Evolutionary conservation across 2,329 filamentous ascomycete species (phyloP), one percentile per base, ranked within the genome.

Genomic region (Fonsecaea erecta): DNA sequence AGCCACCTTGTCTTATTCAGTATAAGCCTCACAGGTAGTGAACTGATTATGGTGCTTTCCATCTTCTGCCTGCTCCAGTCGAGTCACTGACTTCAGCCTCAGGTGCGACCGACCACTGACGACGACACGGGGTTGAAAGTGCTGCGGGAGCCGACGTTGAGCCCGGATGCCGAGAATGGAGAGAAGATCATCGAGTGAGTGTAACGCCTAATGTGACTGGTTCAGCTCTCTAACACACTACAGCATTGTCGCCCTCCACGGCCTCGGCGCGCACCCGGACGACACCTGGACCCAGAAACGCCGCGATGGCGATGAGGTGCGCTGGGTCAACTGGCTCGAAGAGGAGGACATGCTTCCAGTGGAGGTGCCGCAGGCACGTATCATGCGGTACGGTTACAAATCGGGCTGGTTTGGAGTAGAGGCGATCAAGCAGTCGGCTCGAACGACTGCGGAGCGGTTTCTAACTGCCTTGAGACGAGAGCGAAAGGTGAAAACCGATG

Each of bases 231-330:
- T 28, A 34, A 58, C 34, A 26, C 40, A n/a, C 34, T 48, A 28
- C 37, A 61, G 58, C n/a, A 34, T 61, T 37, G 46, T 61, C 40
- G 58, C 58, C 28, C n/a, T 61, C 48, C 58, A 61, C 58, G 58
- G 58, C 51, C 46, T 61, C 21, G 43, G 43, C 28, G 58, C 58
- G n/a, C 58, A 61, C 51, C 58, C 58, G 18, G 58, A 54, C 32
- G 58, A 61, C 12, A 61, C 40, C 32, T 61, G 58, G 58, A 40
- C 26, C 26, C 34, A 61, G 26, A 61, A 56, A 16, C 53, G 53
- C 28, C 16, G 53, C 30, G 30, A 32, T 4, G 30, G 30, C 30
- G 30, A 32, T 32, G 30, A 32, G 9, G 30, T 9, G 4, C 30
- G 9, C 4, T 32, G 30, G 30, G 30, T 32, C 30, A 32, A 32